Evolutionary conservation across 1,139 yeast species (phyloP), one percentile per base, ranked within the genome.

Genomic region (Taphrina populina): DNA sequence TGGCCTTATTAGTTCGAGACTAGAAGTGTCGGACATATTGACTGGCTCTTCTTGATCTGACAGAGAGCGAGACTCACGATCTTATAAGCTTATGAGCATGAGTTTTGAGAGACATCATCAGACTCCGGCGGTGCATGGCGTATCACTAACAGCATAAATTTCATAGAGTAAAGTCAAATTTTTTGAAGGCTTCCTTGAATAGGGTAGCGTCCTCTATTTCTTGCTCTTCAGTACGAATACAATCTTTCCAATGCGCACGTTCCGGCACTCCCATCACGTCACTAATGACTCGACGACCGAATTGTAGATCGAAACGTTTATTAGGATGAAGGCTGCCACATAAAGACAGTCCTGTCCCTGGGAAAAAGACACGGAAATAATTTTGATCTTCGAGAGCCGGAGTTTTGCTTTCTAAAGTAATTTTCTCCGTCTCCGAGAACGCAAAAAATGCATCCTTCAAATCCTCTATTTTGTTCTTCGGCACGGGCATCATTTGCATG

Each of bases 261-360:
- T 81, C 81, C 1, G 83, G 82, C 20, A 79, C 70, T 49, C 75
- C 76, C 53, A 86, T 66, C 4, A 82, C 67, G 61, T 73, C 75
- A 0, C 95, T 88, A 35, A 84, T 64, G 0, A 84, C 88, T 63
- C 88, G 74, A 66, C 95, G 73, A 0, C 95, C 94, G 63, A 86
- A 84, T 63, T 85, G 95, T 11, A 85, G 70, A 67, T 86, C 95
- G 6, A 85, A 62, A 17, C 64, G 62, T 3, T 61, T 62, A 20
- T 66, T 64, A 29, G 67, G 64, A 7, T 65, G 40, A 45, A 69
- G 65, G 21, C 20, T 46, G 8, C 46, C 58, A 7, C 40, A 29
- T n/a, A 64, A 37, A 13, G 40, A 21, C 4, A 34, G 27, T 21
- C 52, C 52, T 15, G 36, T 47, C n/a, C 51, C 58, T 2, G 52